A percentile compares a stretch with the other conserved stretches of the same genome.
Conservation (phyloP, 2,329 filamentous ascomycete genomes). For the Sarocladium brachiariae region DNA sequence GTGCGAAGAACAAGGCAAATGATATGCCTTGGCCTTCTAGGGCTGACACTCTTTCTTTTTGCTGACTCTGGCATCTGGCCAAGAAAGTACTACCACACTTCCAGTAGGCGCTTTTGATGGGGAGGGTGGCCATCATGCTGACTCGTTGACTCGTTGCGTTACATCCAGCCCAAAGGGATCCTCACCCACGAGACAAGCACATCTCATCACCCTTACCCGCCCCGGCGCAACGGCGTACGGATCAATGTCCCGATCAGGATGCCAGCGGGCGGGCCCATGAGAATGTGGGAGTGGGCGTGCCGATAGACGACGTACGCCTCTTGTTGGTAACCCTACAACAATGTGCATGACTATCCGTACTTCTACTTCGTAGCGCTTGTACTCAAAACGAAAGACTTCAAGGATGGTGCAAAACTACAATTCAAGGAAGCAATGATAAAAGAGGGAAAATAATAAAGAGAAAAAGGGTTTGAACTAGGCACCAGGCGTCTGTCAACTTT, state of each 20-base stretch:
- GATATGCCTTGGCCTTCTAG: not conserved
- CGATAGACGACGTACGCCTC: not conserved
- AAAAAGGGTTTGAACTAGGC: no score
- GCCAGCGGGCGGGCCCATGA: not conserved
- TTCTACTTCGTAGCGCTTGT: no score
- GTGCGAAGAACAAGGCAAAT: no score
- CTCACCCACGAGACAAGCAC: conserved; percentile 1
- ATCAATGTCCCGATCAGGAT: conserved; percentile 9
- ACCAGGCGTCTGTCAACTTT: no score
- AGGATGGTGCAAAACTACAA: no score
- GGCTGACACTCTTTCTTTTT: not conserved
- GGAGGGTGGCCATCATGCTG: not conserved
- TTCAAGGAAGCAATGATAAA: no score
- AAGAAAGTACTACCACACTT: no score
- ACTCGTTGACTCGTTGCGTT: not conserved
- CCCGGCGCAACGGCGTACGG: conserved; percentile 7
- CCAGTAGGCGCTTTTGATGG: not conserved
- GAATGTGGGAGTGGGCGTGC: not conserved
- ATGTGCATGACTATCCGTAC: not conserved
- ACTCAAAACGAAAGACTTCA: no score
- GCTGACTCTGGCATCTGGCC: not conserved
- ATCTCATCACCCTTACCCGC: not conserved
- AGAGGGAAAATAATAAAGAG: no score
- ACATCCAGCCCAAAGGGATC: not conserved
- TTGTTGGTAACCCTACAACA: not conserved